phyloP scores from a whole-genome alignment of 2,329 filamentous ascomycete species.

The Sporothrix variecibatus region DNA sequence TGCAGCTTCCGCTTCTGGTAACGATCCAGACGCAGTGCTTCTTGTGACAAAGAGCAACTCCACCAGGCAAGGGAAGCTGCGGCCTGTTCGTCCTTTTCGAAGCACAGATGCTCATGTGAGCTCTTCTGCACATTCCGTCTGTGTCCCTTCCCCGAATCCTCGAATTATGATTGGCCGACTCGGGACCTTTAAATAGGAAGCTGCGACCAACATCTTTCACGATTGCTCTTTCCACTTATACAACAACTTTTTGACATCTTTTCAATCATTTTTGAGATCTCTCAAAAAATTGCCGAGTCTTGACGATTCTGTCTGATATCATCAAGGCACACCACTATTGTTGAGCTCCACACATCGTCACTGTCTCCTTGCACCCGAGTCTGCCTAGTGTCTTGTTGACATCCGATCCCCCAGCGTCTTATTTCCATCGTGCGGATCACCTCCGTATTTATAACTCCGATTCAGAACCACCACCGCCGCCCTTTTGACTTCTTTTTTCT shows the following conservation, averaged over 20 bases:
- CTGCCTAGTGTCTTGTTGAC: not conserved
- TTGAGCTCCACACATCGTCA: not conserved
- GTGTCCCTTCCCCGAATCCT: not conserved
- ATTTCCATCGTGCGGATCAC: not conserved
- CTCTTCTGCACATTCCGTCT: not conserved
- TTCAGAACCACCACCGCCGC: not conserved
- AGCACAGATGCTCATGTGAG: conserved; percentile 17
- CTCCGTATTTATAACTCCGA: not conserved
- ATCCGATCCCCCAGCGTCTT: not conserved
- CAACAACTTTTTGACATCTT: not conserved
- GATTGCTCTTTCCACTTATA: conserved; percentile 7
- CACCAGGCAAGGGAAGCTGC: conserved; percentile 11
- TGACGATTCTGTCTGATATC: not conserved
- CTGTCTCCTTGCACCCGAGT: not conserved
- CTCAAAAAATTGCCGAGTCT: not conserved
- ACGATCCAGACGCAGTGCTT: not conserved
- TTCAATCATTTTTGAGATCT: not conserved
- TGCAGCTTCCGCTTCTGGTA: conserved; percentile 25
- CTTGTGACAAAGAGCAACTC: conserved; percentile 23
- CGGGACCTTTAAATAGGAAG: conserved; percentile 20
- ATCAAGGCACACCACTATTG: not conserved
- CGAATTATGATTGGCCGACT: not conserved
- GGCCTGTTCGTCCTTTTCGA: not conserved
- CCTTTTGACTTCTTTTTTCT: not conserved
- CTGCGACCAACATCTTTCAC: not conserved